phyloP scores from a whole-genome alignment of 208 protist species.

The Giardia duodenalis region DNA sequence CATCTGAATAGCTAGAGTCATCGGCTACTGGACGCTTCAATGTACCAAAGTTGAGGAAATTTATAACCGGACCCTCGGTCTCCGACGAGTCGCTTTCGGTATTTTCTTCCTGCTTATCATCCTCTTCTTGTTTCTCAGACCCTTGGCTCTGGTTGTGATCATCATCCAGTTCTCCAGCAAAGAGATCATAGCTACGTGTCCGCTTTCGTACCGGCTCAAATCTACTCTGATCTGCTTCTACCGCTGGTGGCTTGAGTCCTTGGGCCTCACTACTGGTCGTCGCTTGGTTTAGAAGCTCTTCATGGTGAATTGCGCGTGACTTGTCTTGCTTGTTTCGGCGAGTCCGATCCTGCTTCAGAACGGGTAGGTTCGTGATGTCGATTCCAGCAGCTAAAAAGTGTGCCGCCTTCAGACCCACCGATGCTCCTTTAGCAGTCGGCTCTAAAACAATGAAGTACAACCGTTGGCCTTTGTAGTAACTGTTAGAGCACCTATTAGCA shows the following conservation, averaged over 20 bases:
- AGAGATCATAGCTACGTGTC: neutral
- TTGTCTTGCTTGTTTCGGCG: neutral
- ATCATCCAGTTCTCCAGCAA: neutral
- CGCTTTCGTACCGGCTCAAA: neutral
- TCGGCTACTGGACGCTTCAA: too few relatives aligned
- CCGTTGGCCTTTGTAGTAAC: neutral
- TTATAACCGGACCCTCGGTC: too few relatives aligned
- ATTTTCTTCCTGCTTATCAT: too few relatives aligned
- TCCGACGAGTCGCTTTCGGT: too few relatives aligned
- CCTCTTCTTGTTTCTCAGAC: too few relatives aligned
- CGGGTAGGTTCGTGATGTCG: neutral
- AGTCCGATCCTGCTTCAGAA: neutral
- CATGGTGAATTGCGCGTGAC: neutral
- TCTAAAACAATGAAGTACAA: neutral
- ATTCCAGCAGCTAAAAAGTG: neutral
- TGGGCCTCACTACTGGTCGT: too few relatives aligned
- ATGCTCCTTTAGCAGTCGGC: neutral
- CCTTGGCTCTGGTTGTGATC: too few relatives aligned
- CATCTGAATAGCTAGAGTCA: too few relatives aligned
- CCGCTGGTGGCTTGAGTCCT: too few relatives aligned
- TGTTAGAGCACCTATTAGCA: neutral
- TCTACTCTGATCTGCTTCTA: too few relatives aligned
- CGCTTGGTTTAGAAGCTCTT: neutral
- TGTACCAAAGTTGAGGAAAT: too few relatives aligned
- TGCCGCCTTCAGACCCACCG: neutral